Evolutionary conservation across 1,139 yeast genomes (phyloP), one percentile per base, ranked within the genome.

Genomic region (Saccharomyces hybrid): DNA sequence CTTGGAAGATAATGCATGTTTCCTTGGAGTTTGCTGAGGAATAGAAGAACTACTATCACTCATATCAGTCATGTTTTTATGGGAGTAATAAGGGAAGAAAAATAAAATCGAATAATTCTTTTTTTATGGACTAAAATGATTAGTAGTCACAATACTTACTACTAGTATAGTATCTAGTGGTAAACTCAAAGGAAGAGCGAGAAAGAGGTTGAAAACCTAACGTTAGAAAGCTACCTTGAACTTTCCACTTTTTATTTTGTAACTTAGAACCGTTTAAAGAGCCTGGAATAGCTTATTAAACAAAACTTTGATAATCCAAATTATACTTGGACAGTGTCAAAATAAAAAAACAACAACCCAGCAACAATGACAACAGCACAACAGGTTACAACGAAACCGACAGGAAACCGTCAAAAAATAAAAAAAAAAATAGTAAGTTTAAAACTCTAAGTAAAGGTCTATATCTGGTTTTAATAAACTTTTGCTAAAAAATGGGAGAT

Each of bases 1-100:
- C 31, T 49, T 49, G 26, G 51, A 49, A 49, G 46, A 38, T 9
- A 38, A 8, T 3, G 8, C 44, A 38, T 38, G 44, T 38, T 38
- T 38, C 44, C 44, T 38, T 16, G 44, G 44, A 38, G 44, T 38
- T 16, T 38, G 44, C 44, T 38, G 44, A 38, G 44, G 44, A 38
- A 38, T 38, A 38, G 44, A 7, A 13, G 14, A 13, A 38, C 11
- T 38, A 38, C 11, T 16, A 38, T 38, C 44, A 38, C 4, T 38
- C 44, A 38, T 38, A 38, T 11, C 44, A 38, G 44, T 38, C 44
- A 38, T 38, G 11, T 38, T 9, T 38, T 38, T 20, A 13, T 9
- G 25, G 44, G 20, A 25, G 23, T 20, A 20, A 20, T 16, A 20
- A 38, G 4, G 6, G 44, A 20, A 38, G 5, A 3, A 38, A 38